These are phyloP conservation scores for Chlorociboria aeruginascens DNA, from an alignment of 495 filamentous ascomycete genomes.

Conservation along the genomic window DNA sequence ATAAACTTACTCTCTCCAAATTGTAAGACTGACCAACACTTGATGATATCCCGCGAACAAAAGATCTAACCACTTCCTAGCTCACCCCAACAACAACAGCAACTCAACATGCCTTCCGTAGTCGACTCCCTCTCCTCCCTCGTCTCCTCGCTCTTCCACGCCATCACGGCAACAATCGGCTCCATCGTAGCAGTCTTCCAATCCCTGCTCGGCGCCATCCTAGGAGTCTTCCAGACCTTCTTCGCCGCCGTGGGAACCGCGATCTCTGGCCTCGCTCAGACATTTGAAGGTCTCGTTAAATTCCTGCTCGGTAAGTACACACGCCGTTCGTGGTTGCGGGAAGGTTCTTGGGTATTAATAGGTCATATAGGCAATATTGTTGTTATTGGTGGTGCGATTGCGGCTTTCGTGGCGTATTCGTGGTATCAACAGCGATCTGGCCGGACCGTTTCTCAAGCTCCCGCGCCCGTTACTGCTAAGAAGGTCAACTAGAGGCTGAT, in stretches of 20 bases:
- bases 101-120: constrained; percentile 24
- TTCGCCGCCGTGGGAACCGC: constrained; percentile 17
- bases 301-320: constrained; percentile 28
- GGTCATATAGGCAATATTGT: constrained; percentile 32
- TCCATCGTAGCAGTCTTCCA: constrained; percentile 23
- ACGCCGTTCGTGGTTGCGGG: not conserved
- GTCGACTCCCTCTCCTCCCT: constrained; percentile 23
- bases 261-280: constrained; percentile 19
- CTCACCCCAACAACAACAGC: not conserved
- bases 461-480: not conserved
- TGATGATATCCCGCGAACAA: no score
- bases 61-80: not conserved
- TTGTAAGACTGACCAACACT: no score
- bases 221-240: constrained; percentile 21
- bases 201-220: constrained; percentile 23
- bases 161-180: constrained; percentile 15
- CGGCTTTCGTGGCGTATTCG: constrained; percentile 29
- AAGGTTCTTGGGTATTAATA: not conserved
- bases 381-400: constrained; percentile 35
- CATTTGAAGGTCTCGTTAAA: constrained; percentile 26
- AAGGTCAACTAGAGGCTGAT: not conserved
- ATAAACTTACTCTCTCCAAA: no score
- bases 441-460: not conserved
- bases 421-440: constrained; percentile 28
- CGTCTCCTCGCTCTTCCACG: constrained; percentile 22